Evolutionary conservation across 176 grass and related monocot genomes (phyloP).

Genomic region (Bolboschoenus planiculmis): DNA sequence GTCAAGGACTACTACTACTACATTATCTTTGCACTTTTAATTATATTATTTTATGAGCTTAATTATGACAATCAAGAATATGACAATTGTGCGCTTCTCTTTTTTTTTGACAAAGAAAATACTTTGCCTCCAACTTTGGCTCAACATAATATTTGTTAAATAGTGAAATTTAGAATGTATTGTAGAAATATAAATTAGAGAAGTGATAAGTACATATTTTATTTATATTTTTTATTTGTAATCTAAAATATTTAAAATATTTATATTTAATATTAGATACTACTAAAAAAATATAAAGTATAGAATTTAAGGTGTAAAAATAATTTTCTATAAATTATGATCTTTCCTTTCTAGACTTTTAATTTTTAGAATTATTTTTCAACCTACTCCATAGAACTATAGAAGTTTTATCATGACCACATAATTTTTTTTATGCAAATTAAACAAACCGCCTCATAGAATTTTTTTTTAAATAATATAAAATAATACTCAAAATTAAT

Average conservation of each 20-base stretch:
- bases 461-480: no score
- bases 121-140: background rate
- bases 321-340: no score
- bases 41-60: background rate
- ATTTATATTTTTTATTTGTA: no score
- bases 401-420: background rate
- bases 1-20: no score
- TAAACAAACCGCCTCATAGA: background rate
- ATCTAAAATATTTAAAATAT: no score
- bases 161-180: background rate
- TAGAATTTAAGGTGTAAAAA: no score
- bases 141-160: background rate
- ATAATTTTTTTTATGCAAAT: background rate
- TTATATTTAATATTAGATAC: no score
- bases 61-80: background rate
- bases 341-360: background rate
- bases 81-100: background rate
- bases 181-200: no score
- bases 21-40: no score
- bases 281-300: no score
- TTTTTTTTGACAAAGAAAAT: background rate
- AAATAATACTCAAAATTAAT: no score
- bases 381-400: background rate
- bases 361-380: background rate
- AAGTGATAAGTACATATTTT: no score